Evolutionary conservation across 192 early-diverging fungal genomes (phyloP), one percentile per base, ranked within the genome.

Genomic region (Mortierella hygrophila): DNA sequence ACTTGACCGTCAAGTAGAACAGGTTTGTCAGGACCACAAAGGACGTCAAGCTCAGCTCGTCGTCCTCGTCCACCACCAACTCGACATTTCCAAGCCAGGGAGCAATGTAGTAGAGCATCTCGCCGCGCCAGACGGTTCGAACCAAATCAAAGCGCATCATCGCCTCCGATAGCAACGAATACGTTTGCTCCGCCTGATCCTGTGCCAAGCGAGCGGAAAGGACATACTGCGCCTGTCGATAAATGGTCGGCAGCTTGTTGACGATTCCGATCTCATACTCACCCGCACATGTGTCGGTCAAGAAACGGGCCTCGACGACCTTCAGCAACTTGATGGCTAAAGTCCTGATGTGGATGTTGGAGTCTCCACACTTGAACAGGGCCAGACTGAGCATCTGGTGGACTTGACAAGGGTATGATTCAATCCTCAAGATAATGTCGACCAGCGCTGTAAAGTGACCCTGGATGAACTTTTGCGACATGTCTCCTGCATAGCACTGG

Each of bases 71-170:
- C 23, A 88, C 85, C 5, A 90, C 76, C 40, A 96, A 82, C 63
- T 96, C 93, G 11, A 97, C 86, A 73, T 96, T 97, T 18, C 94
- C 89, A 16, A 97, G 82, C 96, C 96, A 97, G 4, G 96, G 96
- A 16, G 95, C 82, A 86, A 97, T 91, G 54, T 96, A 94, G 42
- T 85, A 87, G 29, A 97, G 83, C 47, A 97, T 92, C 55, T 95
- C 94, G 40, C 93, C 91, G 52, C 95, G 93, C 47, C 91, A 88
- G 49, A 89, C 91, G 3, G 91, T 75, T 23, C 79, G 91, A 35
- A 95, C 88, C 72, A 88, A 70, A 41, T 97, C 94, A 74, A 96
- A 92, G 37, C 93, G 89, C 72, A 90, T 88, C n/a, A 93, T 92
- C 29, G 96, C 90, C 77, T 98, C 97, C 8, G 94, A 95, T 1